These are phyloP conservation scores for Trichoderma semiorbis DNA, from an alignment of 2,329 filamentous ascomycete genomes.

Conservation along the genomic window DNA sequence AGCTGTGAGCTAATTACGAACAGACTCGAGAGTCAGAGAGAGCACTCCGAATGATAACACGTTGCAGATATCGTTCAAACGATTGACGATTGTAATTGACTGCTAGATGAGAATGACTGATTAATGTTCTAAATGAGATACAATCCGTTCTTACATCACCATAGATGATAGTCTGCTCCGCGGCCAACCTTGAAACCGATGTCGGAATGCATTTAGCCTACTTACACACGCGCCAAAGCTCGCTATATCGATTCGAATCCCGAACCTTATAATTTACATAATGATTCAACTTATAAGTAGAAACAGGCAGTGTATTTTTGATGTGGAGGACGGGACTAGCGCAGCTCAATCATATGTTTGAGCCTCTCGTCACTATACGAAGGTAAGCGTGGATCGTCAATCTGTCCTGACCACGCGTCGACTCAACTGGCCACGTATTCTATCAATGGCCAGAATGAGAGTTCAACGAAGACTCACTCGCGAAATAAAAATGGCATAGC, in stretches of 20 bases:
- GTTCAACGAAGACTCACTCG: fast-evolving
- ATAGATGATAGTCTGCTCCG: neutral
- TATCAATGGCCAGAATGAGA: neutral
- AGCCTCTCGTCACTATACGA: neutral
- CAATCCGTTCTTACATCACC: neutral
- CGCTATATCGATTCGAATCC: neutral
- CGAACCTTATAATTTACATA: neutral
- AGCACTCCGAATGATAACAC: no score
- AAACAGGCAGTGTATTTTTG: neutral
- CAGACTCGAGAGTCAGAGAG: no score
- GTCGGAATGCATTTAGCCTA: neutral
- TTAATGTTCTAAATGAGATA: neutral
- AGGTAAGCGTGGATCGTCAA: neutral
- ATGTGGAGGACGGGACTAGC: neutral
- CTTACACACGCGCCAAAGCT: neutral
- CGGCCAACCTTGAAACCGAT: neutral
- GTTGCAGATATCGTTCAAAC: no score
- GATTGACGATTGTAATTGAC: neutral
- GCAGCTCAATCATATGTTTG: neutral
- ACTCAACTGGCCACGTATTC: neutral
- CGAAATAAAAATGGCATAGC: neutral
- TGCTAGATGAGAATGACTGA: neutral
- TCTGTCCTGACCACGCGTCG: neutral
- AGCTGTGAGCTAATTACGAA: no score
- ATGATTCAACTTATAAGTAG: neutral